Evolutionary conservation across 2,329 filamentous ascomycete genomes (phyloP), one percentile per base, ranked within the genome.

Genomic region (Colletotrichum nymphaeae): DNA sequence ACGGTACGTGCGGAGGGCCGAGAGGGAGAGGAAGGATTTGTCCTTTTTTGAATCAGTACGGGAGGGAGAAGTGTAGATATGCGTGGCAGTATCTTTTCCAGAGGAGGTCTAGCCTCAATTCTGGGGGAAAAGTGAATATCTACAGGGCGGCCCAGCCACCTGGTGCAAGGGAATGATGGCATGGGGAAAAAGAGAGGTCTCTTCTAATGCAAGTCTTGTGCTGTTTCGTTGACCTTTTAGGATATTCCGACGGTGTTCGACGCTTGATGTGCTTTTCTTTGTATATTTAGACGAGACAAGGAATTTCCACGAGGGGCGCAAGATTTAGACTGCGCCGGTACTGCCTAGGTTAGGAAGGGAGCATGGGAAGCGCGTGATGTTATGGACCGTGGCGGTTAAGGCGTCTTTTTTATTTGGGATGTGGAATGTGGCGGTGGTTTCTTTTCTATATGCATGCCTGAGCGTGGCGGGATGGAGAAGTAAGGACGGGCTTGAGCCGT

Each of bases 371-470:
- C 8, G 42, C 42, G 19, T 49, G 42, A 49, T 16, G 42, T 49
- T 49, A 49, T 19, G 19, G 16, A 49, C 42, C 2, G 11, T 11
- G 28, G 37, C n/a, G 24, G 16, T 24, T 46, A 56, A 22, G 53
- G 68, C 30, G 62, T 35, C 37, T 42, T 42, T 46, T 14, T 4
- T n/a, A 35, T 35, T 46, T 35, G 62, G 56, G 32, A 62, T 60
- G 62, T 24, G 32, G 37, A 16, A 42, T 42, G 32, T 35, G 11
- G 32, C 12, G 37, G 37, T 49, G 19, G 42, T n/a, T 19, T 49
- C 19, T 49, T 49, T 49, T 49, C 16, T 14, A 49, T 9, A 12
- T 57, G 55, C 71, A 52, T 73, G 56, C 22, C 71, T 70, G 55
- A 57, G 67, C 60, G 66, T 49, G 67, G 60, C 42, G 19, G 19